Evolutionary conservation across 495 filamentous ascomycete species (phyloP), one percentile per base, ranked within the genome.

Genomic region (Podospora bellae-mahoneyi): DNA sequence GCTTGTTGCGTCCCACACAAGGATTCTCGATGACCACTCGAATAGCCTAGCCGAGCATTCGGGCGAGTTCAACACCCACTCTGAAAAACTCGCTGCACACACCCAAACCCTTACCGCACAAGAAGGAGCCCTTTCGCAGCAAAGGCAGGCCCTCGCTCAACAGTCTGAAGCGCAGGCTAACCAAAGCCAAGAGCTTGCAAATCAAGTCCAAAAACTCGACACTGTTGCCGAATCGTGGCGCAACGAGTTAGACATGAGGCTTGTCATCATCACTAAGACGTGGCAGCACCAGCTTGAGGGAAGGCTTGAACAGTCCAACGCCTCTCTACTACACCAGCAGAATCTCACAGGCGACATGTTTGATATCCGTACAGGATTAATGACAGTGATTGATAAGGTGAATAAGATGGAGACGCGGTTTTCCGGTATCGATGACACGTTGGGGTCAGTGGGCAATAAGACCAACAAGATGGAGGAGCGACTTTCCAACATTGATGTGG

Each of bases 391-490:
- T 13, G 9, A 48, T 10, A 48, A 48, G 15, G 39, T 16, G 2
- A 16, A 48, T 10, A 48, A 16, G 26, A 30, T 69, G 27, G 54
- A 72, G 58, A 39, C 39, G 2, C 55, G 64, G 19, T n/a, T 70
- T 27, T 15, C 65, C 7, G 9, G 15, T 13, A 48, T 48, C 39
- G 39, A 48, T 16, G 39, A 16, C 39, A 48, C 39, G 13, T 10
- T 48, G 39, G 39, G 4, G 30, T 32, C 30, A 5, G 39, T 48
- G 39, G 39, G 9, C 3, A 3, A 48, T 10, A 48, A 48, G 15
- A 10, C 9, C 2, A 16, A 48, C 9, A 48, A 16, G 26, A 30
- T 69, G 27, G 54, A 72, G 62, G 44, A 56, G 2, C 55, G 64
- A 16, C 18, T 70, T 28, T 15, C 65, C 7, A 16, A 48, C 15